These are phyloP conservation scores for Apiotrichum mycotoxinovorans DNA, from an alignment of 1,284 basidiomycete species.

Conservation along the genomic window DNA sequence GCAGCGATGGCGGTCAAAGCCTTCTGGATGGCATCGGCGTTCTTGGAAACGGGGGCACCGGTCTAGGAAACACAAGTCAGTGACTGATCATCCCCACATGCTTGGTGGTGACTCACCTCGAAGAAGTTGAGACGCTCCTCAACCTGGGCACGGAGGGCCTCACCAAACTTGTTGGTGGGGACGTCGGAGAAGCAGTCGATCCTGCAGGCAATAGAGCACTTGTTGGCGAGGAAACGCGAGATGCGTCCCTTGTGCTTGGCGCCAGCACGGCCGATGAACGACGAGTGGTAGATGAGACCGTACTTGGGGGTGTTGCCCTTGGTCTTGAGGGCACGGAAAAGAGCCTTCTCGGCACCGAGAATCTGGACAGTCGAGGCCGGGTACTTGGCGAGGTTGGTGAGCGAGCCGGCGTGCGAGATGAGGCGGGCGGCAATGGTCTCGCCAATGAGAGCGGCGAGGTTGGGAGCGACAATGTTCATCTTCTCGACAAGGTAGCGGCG, in stretches of 20 bases:
- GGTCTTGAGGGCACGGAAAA: conserved; percentile 96
- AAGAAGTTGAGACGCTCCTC: conserved; percentile 96
- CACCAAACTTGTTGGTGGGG: conserved; percentile 90
- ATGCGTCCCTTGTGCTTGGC: conserved; percentile 97
- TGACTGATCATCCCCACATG: background rate
- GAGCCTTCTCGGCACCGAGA: conserved; percentile 94
- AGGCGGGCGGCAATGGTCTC: conserved; percentile 92
- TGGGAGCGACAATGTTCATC: conserved; percentile 97
- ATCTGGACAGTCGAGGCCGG: conserved; percentile 98
- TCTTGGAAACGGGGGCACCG: conserved; percentile 76
- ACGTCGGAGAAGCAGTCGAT: conserved; percentile 95
- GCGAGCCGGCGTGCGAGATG: conserved; percentile 95
- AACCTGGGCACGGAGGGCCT: conserved; percentile 87
- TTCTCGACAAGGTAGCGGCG: conserved; percentile 89
- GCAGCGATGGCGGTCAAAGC: conserved; percentile 72
- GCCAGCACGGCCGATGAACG: conserved; percentile 92
- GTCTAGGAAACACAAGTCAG: conserved; percentile 50
- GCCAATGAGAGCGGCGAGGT: conserved; percentile 87
- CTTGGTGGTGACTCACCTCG: conserved; percentile 53
- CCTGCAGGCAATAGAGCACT: conserved; percentile 94
- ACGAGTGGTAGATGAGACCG: conserved; percentile 86
- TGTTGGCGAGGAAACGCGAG: conserved; percentile 97
- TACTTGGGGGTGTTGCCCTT: conserved; percentile 99
- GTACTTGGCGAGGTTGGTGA: conserved; percentile 97
- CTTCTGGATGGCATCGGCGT: conserved; percentile 81